These are phyloP conservation scores for Phytopythium montanum DNA, from an alignment of 352 stramenopile genomes.

Conservation along the genomic window DNA sequence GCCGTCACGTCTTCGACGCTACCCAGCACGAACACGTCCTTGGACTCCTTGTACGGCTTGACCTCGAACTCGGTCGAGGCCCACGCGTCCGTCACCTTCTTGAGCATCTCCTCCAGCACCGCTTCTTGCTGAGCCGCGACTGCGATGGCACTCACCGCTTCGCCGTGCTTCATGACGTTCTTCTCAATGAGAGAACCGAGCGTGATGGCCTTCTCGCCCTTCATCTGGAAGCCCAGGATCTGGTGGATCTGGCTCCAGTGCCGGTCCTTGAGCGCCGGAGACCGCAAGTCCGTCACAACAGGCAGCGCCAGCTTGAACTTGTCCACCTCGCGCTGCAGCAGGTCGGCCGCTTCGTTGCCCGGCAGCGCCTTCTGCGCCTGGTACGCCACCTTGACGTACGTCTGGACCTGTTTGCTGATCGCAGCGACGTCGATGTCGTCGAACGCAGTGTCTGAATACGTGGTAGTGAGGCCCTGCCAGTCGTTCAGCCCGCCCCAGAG, in stretches of 20 bases:
- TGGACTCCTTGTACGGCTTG: conserved; percentile 92
- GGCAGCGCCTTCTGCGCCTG: conserved; percentile 86
- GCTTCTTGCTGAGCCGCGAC: conserved; percentile 88
- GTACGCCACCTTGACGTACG: conserved; percentile 86
- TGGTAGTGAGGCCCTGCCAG: conserved; percentile 77
- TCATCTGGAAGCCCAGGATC: conserved; percentile 88
- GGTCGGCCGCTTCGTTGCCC: conserved; percentile 77
- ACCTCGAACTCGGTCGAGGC: conserved; percentile 90
- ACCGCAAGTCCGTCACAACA: conserved; percentile 70
- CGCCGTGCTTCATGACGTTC: conserved; percentile 85
- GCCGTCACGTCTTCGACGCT: conserved; percentile 90
- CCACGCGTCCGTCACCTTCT: conserved; percentile 91
- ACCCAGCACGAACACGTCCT: conserved; percentile 91
- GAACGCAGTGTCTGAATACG: conserved; percentile 80
- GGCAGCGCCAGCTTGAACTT: conserved; percentile 88
- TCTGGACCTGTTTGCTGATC: conserved; percentile 89
- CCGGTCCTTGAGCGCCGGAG: conserved; percentile 59
- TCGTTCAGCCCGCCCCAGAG: conserved; percentile 87
- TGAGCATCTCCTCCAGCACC: conserved; percentile 92
- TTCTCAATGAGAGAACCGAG: conserved; percentile 83
- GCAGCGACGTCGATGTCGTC: conserved; percentile 85
- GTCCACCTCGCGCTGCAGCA: conserved; percentile 84
- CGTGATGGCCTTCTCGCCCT: conserved; percentile 73
- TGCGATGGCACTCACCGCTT: conserved; percentile 83
- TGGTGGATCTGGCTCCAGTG: conserved; percentile 75